phyloP scores from a whole-genome alignment of 768 basidiomycete species.

The Pleurotus tuber-regium region DNA sequence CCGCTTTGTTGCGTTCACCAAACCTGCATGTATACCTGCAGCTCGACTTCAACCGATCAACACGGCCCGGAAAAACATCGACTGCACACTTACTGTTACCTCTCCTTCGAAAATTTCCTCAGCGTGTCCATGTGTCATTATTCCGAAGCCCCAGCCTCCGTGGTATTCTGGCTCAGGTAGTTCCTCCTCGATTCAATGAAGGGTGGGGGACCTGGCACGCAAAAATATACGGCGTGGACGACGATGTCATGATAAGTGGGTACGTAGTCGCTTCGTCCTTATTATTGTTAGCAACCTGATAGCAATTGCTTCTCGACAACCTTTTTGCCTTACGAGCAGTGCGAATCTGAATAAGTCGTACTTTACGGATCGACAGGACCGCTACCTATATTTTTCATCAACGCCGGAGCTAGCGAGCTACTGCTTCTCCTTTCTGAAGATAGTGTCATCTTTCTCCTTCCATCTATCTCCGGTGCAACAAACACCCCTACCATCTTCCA shows the following conservation, averaged over 20 bases:
- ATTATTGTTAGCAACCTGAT: too few species aligned
- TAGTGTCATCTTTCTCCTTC: constrained; percentile 74
- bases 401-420: constrained; percentile 74
- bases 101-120: constrained; percentile 67
- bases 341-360: constrained; percentile 94
- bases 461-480: constrained; percentile 32
- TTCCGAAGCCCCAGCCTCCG: constrained; percentile 87
- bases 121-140: constrained; percentile 72
- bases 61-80: constrained; percentile 69
- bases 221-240: constrained; percentile 92
- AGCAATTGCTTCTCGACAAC: too few species aligned
- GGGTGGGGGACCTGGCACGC: constrained; percentile 99
- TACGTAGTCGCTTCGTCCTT: constrained; percentile 35
- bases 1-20: constrained; percentile 56
- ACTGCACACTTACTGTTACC: constrained; percentile 69
- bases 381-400: constrained; percentile 73
- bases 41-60: constrained; percentile 79
- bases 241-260: constrained; percentile 93
- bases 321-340: constrained; percentile 44
- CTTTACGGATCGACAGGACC: constrained; percentile 93
- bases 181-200: constrained; percentile 94
- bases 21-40: constrained; percentile 67
- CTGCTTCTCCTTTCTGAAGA: constrained; percentile 73
- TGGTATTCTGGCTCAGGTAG: constrained; percentile 67
- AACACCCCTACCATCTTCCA: neutral